Evolutionary conservation across 441 rosid genomes (phyloP), one percentile per base, ranked within the genome.

Genomic region (Gossypium gossypioides): DNA sequence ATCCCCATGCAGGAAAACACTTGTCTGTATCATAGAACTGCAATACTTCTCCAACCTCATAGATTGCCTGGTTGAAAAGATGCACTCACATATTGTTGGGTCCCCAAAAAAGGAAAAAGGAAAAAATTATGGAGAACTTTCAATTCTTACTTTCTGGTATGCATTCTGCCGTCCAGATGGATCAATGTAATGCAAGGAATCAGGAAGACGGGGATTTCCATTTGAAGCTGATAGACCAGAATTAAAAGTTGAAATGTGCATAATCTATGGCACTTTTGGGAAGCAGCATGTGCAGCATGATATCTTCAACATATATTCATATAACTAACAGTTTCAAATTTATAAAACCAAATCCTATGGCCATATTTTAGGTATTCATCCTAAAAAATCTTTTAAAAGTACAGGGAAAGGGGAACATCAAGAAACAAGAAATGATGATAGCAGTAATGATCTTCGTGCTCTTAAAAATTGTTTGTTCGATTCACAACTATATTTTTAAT

Each of bases 1-100:
- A 93, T 16, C 98, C 97, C 98, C 98, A 93, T 0, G 96, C 96
- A 5, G 97, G 93, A 82, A 91, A 93, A 73, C 86, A 89, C 82
- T 80, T 86, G 79, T 93, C 97, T 18, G 87, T 55, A 81, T 91
- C 97, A 77, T 93, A 93, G 78, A 88, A 87, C 82, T 93, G 93
- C 80, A 93, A 77, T 22, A 93, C 95, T 71, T 91, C 95, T 78
- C 96, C 98, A 72, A 93, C 92, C 80, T 91, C 98, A n/a, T 79
- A 37, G 78, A 91, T 86, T 75, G 97, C 96, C 98, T 93, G 85
- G 54, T 5, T 57, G 72, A 52, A 59, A 50, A 79, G 78, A 61
- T 19, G 44, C 19, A 48, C 44, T 59, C 25, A 65, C 9, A 54
- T 48, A 76, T 68, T 46, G 74, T 40, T 56, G 52, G 29, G 57